These are phyloP conservation scores for Termitomyces sp. DNA, from an alignment of 768 basidiomycete species.

Conservation along the genomic window DNA sequence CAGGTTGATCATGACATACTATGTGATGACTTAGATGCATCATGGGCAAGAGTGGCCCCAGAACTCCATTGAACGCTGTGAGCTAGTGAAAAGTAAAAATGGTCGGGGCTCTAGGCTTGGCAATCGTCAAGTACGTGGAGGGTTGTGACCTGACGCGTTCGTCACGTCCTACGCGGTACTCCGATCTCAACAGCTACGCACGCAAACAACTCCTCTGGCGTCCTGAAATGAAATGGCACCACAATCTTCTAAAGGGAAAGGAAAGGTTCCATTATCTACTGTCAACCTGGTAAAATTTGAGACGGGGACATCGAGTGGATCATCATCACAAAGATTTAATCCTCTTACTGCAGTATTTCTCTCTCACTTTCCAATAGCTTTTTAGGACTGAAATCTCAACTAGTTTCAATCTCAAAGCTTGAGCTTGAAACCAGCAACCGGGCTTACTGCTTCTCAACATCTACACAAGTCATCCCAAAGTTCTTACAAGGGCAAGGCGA, in stretches of 20 bases:
- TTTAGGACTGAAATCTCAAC: not conserved
- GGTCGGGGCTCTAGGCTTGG: too few species aligned
- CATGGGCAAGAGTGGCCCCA: too few species aligned
- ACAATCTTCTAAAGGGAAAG: slow-evolving; percentile 1
- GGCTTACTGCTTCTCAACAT: slow-evolving; percentile 3
- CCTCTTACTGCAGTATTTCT: slow-evolving; percentile 21
- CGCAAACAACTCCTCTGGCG: not conserved
- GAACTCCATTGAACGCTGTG: too few species aligned
- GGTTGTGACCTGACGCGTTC: not conserved
- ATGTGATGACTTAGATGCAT: too few species aligned
- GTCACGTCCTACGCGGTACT: not conserved
- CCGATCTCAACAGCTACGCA: too few species aligned
- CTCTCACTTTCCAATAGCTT: not conserved
- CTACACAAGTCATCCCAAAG: slow-evolving; percentile 1
- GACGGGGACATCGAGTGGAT: not conserved
- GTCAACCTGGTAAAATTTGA: slow-evolving; percentile 13
- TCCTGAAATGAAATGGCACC: not conserved
- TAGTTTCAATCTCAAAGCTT: slow-evolving; percentile 12
- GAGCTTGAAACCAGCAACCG: not conserved
- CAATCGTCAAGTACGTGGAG: not conserved
- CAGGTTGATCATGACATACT: too few species aligned
- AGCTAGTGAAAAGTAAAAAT: too few species aligned
- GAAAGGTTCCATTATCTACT: slow-evolving; percentile 8
- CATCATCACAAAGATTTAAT: slow-evolving; percentile 14
- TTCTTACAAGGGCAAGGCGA: slow-evolving; percentile 19